Evolutionary conservation across 1,284 basidiomycete species (phyloP), one percentile per base, ranked within the genome.

Genomic region (Leccinum fallax): DNA sequence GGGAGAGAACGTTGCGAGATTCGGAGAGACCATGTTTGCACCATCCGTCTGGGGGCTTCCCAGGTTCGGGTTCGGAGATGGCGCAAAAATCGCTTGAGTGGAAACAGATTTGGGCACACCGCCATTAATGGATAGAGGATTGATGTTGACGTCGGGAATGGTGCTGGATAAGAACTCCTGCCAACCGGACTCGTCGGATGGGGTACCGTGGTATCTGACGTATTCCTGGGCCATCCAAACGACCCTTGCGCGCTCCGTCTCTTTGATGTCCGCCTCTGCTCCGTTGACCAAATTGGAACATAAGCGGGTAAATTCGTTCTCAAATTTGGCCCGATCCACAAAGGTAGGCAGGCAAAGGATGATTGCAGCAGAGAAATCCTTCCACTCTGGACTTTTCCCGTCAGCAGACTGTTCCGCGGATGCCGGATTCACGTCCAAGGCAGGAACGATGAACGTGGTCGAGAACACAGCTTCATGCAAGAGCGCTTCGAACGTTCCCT

Each of bases 391-490:
- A 21, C 51, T 58, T 60, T 66, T 71, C 36, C 71, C 67, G 51
- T 73, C 71, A 11, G 53, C 46, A 7, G 40, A 57, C 16, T 3
- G 38, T 67, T 63, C 60, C 15, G 40, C 43, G 16, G 53, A 57
- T 38, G 60, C 56, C 19, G 43, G 7, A 21, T 54, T 19, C 40
- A 65, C 67, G 4, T 69, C 70, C 28, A 51, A 40, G 19, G 58
- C 4, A 34, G 58, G 38, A 56, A 62, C 60, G 52, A 59, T 60
- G 69, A 89, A 90, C 3, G 84, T 86, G 0, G 89, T 91, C n/a
- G 83, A 87, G 70, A 94, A 93, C 11, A 92, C 85, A 6, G 85
- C 77, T 75, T 94, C 92, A 69, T 94, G 92, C 0, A 89, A 78
- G 10, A 94, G 79, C 2, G 92, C 90, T 70, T 93, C 92, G 49